A percentile compares a stretch with the other conserved stretches of the same genome.
Evolutionary conservation across 2,329 filamentous ascomycete genomes (phyloP).

Genomic region (Myriosclerotinia scirpicola): DNA sequence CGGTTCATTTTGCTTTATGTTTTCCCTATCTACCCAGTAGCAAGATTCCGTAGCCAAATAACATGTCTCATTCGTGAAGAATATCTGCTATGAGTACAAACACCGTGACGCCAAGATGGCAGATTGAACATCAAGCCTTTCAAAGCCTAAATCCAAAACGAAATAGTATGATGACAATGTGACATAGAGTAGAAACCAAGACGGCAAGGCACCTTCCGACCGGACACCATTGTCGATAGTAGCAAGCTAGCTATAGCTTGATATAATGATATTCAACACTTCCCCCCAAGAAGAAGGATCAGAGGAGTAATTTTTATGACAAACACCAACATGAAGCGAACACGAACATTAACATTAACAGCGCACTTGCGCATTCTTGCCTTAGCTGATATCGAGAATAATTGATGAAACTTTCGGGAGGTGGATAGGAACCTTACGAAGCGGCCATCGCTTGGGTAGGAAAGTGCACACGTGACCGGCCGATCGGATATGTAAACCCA

Average conservation of each 20-base stretch:
- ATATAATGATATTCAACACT: too few species aligned
- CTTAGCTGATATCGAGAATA: neutral
- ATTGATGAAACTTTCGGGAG: slow-evolving; percentile 3
- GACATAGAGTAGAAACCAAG: neutral
- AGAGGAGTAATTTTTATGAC: neutral
- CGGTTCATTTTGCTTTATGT: neutral
- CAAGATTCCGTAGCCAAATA: too few species aligned
- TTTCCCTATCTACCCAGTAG: neutral
- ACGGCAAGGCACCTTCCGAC: neutral
- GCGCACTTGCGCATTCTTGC: neutral
- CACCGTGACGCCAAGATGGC: neutral
- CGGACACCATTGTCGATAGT: neutral
- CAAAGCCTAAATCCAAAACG: neutral
- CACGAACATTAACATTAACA: neutral
- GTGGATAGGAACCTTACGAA: neutral
- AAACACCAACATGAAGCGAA: neutral
- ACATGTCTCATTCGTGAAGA: neutral
- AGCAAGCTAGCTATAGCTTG: neutral
- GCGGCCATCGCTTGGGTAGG: neutral
- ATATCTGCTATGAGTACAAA: neutral
- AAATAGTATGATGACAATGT: neutral
- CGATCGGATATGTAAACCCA: neutral
- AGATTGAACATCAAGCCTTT: neutral
- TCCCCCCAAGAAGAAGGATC: neutral
- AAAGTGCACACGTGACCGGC: slow-evolving; percentile 5